Conservation (phyloP, 495 filamentous ascomycete species). For the Hyaloscypha finlandica region DNA sequence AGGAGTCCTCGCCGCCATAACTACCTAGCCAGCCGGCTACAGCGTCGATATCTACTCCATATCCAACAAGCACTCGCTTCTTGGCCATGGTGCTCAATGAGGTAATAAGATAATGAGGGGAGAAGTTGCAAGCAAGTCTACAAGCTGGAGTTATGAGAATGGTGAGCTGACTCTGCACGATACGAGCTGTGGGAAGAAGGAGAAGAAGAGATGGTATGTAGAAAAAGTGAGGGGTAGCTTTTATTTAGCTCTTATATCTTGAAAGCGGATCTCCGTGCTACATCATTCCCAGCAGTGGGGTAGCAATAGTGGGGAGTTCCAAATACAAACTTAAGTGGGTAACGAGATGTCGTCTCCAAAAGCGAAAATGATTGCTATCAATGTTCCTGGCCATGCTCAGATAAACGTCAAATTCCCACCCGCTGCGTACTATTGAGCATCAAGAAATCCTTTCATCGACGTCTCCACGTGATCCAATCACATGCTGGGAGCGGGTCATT, state of each 20-base stretch:
- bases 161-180: background rate
- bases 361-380: background rate
- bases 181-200: background rate
- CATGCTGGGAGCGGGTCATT: background rate
- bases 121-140: background rate
- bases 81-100: constrained; percentile 51
- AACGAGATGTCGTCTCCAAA: background rate
- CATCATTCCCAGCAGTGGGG: constrained; percentile 21
- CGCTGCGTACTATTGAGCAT: background rate
- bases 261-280: constrained; percentile 7
- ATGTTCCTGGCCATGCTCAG: background rate
- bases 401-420: background rate
- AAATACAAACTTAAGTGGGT: background rate
- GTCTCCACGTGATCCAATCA: background rate
- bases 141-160: background rate
- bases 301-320: constrained; percentile 16
- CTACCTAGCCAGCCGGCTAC: constrained; percentile 73
- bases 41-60: constrained; percentile 66
- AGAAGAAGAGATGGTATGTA: constrained; percentile 2
- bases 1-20: constrained; percentile 72
- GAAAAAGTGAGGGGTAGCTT: constrained; percentile 20
- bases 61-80: constrained; percentile 58
- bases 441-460: background rate
- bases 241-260: constrained; percentile 14
- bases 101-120: background rate